Percentiles rank a stretch among this genome's conserved stretches.
Evolutionary conservation across 768 basidiomycete species (phyloP).

Genomic region (Ramaria sp.): DNA sequence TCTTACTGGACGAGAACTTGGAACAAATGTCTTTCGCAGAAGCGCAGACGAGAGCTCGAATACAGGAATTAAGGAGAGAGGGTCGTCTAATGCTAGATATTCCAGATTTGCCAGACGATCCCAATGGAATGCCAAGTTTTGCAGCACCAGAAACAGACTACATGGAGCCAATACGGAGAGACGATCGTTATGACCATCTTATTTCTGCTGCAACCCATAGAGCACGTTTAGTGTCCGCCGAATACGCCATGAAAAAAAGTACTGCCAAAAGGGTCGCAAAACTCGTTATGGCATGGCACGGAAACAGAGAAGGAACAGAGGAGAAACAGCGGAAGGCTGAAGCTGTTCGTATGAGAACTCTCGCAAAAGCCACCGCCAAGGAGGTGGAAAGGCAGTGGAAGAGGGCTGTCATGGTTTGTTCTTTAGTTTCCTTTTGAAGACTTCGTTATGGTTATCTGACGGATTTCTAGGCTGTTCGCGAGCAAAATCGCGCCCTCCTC

Average conservation of each 20-base stretch:
- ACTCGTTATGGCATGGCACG: conserved; percentile 40
- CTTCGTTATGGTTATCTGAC: not conserved
- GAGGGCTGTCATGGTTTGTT: conserved; percentile 70
- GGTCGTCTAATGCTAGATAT: conserved; percentile 34
- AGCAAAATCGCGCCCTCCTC: conserved; percentile 46
- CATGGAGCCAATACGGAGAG: conserved; percentile 14
- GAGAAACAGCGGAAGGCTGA: conserved; percentile 56
- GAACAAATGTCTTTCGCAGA: conserved; percentile 30
- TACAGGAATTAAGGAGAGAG: conserved; percentile 31
- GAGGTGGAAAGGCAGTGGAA: conserved; percentile 76
- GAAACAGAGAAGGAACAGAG: conserved; percentile 59
- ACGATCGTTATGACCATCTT: conserved; percentile 20
- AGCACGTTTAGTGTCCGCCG: conserved; percentile 12
- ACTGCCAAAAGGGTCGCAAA: conserved; percentile 47
- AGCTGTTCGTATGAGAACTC: conserved; percentile 49
- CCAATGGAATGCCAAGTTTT: conserved; percentile 5
- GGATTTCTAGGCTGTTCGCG: conserved; percentile 52
- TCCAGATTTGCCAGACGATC: conserved; percentile 19
- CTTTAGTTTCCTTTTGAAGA: not conserved
- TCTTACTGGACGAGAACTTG: conserved; percentile 30
- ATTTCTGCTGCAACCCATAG: not conserved
- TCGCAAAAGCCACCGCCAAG: conserved; percentile 65
- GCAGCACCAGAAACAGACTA: conserved; percentile 3
- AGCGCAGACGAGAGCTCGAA: conserved; percentile 31
- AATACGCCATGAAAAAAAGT: conserved; percentile 38